A percentile compares a stretch with the other conserved stretches of the same genome.
These are phyloP conservation scores for Nicotiana sylvestris DNA, from an alignment of 257 asterid genomes.

Conservation along the genomic window DNA sequence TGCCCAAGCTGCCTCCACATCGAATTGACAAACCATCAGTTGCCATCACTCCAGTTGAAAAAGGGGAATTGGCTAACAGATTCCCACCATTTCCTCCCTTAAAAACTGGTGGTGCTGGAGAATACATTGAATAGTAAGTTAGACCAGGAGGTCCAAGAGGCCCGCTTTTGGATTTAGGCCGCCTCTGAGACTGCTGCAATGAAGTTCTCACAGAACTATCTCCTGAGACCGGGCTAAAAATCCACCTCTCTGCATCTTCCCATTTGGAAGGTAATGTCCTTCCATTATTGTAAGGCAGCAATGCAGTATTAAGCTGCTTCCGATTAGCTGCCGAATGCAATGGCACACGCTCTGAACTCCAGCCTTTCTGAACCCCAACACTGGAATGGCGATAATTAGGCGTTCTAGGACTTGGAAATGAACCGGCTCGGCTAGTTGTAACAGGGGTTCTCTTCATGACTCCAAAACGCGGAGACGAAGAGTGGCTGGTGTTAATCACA, in stretches of 20 bases:
- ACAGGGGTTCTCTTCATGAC: conserved; percentile 52
- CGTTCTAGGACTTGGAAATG: conserved; percentile 89
- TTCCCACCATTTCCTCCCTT: conserved; percentile 43
- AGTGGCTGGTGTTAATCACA: conserved; percentile 27
- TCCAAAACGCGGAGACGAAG: conserved; percentile 67
- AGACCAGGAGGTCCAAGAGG: conserved; percentile 92
- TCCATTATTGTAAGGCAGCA: conserved; percentile 66
- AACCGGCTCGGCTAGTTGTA: conserved; percentile 34
- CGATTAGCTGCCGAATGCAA: conserved; percentile 41
- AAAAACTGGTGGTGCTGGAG: conserved; percentile 60
- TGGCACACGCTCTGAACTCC: conserved; percentile 95
- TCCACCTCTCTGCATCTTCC: conserved; percentile 99
- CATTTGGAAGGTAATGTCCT: conserved; percentile 90
- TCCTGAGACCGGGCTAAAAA: conserved; percentile 77
- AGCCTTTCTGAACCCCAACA: conserved; percentile 73
- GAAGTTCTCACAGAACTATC: conserved; percentile 54
- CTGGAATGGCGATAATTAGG: conserved; percentile 66
- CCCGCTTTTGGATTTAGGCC: conserved; percentile 93
- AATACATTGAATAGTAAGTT: conserved; percentile 67
- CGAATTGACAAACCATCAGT: conserved; percentile 52
- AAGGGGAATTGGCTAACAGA: conserved; percentile 53
- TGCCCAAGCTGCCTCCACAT: conserved; percentile 36
- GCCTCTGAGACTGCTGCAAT: conserved; percentile 61
- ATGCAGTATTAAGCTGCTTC: conserved; percentile 39
- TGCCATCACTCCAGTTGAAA: conserved; percentile 58